phyloP scores from a whole-genome alignment of 1,284 basidiomycete genomes.

The Phlebopus sp. region DNA sequence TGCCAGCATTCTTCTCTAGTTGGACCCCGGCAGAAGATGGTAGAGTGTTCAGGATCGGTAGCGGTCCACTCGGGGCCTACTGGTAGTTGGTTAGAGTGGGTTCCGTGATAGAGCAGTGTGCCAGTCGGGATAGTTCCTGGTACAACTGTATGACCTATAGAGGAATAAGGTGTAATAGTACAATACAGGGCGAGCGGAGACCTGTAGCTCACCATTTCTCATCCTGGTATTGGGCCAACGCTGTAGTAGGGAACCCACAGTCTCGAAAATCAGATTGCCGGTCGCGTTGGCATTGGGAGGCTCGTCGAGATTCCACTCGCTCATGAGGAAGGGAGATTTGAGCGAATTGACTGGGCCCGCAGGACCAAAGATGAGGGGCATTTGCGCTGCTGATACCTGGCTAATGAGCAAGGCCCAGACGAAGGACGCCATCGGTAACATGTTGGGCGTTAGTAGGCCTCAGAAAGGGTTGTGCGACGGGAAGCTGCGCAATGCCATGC shows the following conservation, averaged over 20 bases:
- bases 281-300: slow-evolving; percentile 17
- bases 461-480: too few relatives aligned
- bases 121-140: slow-evolving; percentile 39
- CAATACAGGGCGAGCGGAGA: background rate
- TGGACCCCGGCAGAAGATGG: slow-evolving; percentile 32
- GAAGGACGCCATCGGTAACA: too few relatives aligned
- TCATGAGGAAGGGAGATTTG: background rate
- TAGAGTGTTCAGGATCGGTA: slow-evolving; percentile 44
- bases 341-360: background rate
- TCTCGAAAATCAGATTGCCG: slow-evolving; percentile 31
- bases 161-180: background rate
- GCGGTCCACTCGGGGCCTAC: slow-evolving; percentile 39
- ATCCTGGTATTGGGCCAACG: slow-evolving; percentile 52
- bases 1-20: slow-evolving; percentile 33
- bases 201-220: slow-evolving; percentile 37
- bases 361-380: slow-evolving; percentile 5
- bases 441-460: too few relatives aligned
- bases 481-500: too few relatives aligned
- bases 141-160: slow-evolving; percentile 44
- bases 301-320: slow-evolving; percentile 18
- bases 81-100: slow-evolving; percentile 27
- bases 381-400: slow-evolving; percentile 9
- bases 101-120: slow-evolving; percentile 43
- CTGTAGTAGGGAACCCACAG: slow-evolving; percentile 34
- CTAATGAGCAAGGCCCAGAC: too few relatives aligned